Percentiles rank a stretch among this genome's conserved stretches.
These are phyloP conservation scores for Skeletonema grethae DNA, from an alignment of 108 stramenopile genomes.

Conservation along the genomic window DNA sequence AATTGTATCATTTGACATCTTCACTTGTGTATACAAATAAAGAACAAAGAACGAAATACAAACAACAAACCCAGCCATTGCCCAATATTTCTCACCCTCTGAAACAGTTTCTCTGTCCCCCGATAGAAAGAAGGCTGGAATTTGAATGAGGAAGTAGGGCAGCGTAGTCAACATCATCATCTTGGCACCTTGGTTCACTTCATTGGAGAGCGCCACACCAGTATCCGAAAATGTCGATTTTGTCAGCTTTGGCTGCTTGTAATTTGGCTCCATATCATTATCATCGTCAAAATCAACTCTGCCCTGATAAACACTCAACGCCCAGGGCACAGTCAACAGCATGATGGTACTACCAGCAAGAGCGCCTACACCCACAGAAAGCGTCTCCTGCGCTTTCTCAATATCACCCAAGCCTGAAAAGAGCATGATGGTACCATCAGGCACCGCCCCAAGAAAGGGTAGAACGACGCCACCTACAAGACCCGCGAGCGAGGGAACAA, in stretches of 20 bases:
- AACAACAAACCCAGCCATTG: conserved; percentile 64
- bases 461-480: conserved; percentile 95
- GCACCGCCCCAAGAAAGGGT: conserved; percentile 96
- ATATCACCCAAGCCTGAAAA: conserved; percentile 92
- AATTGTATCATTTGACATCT: conserved; percentile 57
- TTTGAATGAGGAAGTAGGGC: conserved; percentile 90
- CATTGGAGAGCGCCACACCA: conserved; percentile 67
- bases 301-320: conserved; percentile 80
- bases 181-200: conserved; percentile 65
- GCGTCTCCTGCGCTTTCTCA: conserved; percentile 81
- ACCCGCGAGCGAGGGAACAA: conserved; percentile 91
- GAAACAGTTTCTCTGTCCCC: conserved; percentile 68
- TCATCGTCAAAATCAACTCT: conserved; percentile 81
- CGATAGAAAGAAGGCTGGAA: conserved; percentile 73
- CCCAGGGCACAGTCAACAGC: conserved; percentile 96
- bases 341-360: conserved; percentile 97
- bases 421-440: conserved; percentile 97
- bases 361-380: conserved; percentile 95
- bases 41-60: conserved; percentile 68
- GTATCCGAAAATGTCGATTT: conserved; percentile 33
- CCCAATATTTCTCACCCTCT: conserved; percentile 78
- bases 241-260: conserved; percentile 65
- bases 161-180: conserved; percentile 86
- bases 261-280: conserved; percentile 42
- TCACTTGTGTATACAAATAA: conserved; percentile 79